Conservation (phyloP, 179 eudicot species). For the Monotropa hypopitys region DNA sequence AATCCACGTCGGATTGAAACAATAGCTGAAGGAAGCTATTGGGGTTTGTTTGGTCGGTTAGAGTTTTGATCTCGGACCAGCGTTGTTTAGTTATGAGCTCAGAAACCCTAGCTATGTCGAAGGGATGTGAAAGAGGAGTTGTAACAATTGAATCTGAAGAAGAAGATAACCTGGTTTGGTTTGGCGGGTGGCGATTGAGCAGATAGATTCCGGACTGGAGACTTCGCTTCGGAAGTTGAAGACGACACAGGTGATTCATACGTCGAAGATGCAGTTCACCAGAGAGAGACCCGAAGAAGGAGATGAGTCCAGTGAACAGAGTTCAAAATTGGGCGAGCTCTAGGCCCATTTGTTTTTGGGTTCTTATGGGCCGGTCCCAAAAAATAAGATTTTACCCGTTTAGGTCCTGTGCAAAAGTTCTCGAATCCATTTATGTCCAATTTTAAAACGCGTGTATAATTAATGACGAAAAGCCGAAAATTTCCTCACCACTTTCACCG, state of each 20-base stretch:
- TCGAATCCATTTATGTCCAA: no score
- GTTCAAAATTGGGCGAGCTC: no score
- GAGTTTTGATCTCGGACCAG: conserved; percentile 15
- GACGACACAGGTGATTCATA: not conserved
- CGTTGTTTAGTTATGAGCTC: conserved; percentile 8
- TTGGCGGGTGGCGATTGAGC: not conserved
- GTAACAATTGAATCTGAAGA: not conserved
- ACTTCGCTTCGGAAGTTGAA: not conserved
- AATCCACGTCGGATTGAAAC: not conserved
- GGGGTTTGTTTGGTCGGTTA: not conserved
- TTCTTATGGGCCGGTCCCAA: no score
- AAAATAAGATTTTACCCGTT: no score
- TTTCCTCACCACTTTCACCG: no score
- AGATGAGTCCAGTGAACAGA: no score
- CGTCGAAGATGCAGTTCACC: not conserved
- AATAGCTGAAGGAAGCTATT: not conserved
- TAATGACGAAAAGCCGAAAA: no score
- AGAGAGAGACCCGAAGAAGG: no score
- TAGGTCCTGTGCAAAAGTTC: no score
- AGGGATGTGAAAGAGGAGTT: not conserved
- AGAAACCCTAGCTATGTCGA: conserved; percentile 1
- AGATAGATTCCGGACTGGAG: not conserved
- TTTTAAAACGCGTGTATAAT: no score
- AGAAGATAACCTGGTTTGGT: not conserved
- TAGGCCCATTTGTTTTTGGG: no score